phyloP scores from a whole-genome alignment of 2,329 filamentous ascomycete species.

The Chaetothyriales sp. region DNA sequence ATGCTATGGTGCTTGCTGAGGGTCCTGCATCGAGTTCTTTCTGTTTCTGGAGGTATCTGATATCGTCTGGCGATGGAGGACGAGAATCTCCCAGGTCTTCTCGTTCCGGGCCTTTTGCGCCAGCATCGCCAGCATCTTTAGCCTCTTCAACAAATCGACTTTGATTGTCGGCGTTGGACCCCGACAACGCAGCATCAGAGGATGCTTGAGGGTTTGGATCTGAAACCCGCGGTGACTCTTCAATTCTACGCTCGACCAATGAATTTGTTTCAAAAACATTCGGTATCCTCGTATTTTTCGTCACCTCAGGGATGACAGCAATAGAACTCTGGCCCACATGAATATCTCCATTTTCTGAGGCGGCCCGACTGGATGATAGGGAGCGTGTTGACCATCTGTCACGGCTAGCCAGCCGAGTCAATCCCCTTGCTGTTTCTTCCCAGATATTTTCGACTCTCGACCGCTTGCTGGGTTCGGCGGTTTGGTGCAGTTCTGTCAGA shows the following conservation, averaged over 20 bases:
- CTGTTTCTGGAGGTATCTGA: slow-evolving; percentile 8
- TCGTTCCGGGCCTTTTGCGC: slow-evolving; percentile 3
- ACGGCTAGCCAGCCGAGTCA: slow-evolving; percentile 16
- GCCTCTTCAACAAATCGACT: slow-evolving; percentile 17
- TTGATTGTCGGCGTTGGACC: slow-evolving; percentile 17
- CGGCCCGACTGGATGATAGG: slow-evolving; percentile 16
- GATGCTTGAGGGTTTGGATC: slow-evolving; percentile 8
- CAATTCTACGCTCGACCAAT: neutral
- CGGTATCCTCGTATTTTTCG: slow-evolving; percentile 28
- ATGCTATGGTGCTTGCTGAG: slow-evolving; percentile 32
- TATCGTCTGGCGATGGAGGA: slow-evolving; percentile 21
- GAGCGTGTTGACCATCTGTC: slow-evolving; percentile 21
- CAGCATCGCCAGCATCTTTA: slow-evolving; percentile 5
- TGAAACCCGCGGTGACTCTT: slow-evolving; percentile 4
- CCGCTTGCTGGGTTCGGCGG: slow-evolving; percentile 8
- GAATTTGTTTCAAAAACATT: slow-evolving; percentile 17
- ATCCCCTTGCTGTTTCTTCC: slow-evolving; percentile 12
- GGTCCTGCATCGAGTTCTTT: slow-evolving; percentile 15
- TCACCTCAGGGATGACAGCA: slow-evolving; percentile 29
- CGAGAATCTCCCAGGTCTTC: slow-evolving; percentile 9
- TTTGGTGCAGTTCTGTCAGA: slow-evolving; percentile 4
- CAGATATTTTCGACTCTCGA: slow-evolving; percentile 14
- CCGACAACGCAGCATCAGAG: slow-evolving; percentile 16
- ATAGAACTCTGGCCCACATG: slow-evolving; percentile 30
- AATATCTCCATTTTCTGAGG: slow-evolving; percentile 18